phyloP scores from a whole-genome alignment of 2,329 filamentous ascomycete species.

The Fusarium nurragi region DNA sequence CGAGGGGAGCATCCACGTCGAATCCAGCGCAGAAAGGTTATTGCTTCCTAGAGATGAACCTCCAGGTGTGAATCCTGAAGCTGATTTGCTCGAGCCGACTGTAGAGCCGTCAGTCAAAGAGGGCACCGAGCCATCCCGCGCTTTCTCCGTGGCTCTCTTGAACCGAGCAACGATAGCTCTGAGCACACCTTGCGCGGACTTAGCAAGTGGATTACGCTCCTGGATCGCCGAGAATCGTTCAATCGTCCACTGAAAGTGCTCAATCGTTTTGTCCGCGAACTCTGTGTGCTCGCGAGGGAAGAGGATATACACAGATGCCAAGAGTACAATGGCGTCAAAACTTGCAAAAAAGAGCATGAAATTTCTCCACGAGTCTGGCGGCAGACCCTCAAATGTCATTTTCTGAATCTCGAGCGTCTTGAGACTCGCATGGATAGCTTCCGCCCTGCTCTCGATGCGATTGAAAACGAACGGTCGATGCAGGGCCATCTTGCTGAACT shows the following conservation, averaged over 20 bases:
- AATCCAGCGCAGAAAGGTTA: slow-evolving; percentile 20
- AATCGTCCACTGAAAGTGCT: slow-evolving; percentile 68
- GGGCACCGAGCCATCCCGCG: slow-evolving; percentile 27
- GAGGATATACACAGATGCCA: slow-evolving; percentile 69
- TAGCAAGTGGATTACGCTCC: slow-evolving; percentile 62
- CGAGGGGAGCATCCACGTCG: slow-evolving; percentile 54
- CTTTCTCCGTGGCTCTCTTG: slow-evolving; percentile 57
- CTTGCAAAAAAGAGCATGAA: slow-evolving; percentile 70
- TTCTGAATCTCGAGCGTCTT: slow-evolving; percentile 65
- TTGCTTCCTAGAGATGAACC: slow-evolving; percentile 12
- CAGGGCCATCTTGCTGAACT: slow-evolving; percentile 67
- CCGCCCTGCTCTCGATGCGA: slow-evolving; percentile 60
- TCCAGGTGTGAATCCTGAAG: slow-evolving; percentile 26
- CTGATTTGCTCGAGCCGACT: neutral
- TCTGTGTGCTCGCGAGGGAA: slow-evolving; percentile 66
- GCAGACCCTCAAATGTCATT: slow-evolving; percentile 58
- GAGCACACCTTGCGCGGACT: slow-evolving; percentile 63
- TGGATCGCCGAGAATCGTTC: slow-evolving; percentile 67
- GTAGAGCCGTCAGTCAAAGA: slow-evolving; percentile 5
- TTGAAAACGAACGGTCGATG: slow-evolving; percentile 72
- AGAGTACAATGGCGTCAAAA: slow-evolving; percentile 70
- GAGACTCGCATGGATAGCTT: slow-evolving; percentile 65
- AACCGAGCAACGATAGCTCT: slow-evolving; percentile 64
- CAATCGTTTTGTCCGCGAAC: slow-evolving; percentile 56
- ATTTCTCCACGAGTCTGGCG: slow-evolving; percentile 60